These are phyloP conservation scores for Gymnopus androsaceus DNA, from an alignment of 1,284 basidiomycete species.

Conservation along the genomic window DNA sequence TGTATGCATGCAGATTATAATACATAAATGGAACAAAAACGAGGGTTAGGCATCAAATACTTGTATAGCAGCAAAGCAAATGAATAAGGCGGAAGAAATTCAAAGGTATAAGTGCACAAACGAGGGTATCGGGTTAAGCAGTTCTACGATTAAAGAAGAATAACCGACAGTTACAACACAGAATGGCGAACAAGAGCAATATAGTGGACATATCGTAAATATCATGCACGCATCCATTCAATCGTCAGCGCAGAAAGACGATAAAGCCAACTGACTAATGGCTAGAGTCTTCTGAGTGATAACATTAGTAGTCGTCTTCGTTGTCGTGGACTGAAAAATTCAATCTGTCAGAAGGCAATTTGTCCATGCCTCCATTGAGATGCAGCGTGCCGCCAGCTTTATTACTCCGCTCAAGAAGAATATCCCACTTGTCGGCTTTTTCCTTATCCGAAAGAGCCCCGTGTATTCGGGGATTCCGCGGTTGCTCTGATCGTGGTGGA, in stretches of 20 bases:
- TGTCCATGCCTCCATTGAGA: constrained; percentile 32
- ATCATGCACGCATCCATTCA: no score
- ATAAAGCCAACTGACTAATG: no score
- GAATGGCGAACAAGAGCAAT: neutral
- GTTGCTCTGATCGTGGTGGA: neutral
- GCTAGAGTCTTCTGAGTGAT: no score
- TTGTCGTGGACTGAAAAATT: constrained; percentile 13
- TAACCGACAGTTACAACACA: neutral
- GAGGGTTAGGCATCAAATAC: neutral
- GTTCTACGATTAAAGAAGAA: neutral
- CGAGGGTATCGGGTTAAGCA: neutral
- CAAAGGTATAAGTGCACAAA: constrained; percentile 6
- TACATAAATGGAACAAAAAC: neutral
- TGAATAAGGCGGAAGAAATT: neutral
- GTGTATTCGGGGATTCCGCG: constrained; percentile 17
- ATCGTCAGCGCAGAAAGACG: no score
- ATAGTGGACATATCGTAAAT: neutral
- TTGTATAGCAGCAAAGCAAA: neutral
- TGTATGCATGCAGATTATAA: neutral
- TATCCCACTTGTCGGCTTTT: constrained; percentile 71
- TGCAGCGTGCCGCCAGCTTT: constrained; percentile 71
- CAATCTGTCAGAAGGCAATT: constrained; percentile 14
- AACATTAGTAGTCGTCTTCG: constrained; percentile 4
- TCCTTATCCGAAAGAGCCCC: constrained; percentile 58
- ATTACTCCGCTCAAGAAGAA: constrained; percentile 62